These are phyloP conservation scores for Microdochium nivale DNA, from an alignment of 2,329 filamentous ascomycete genomes.

Conservation along the genomic window DNA sequence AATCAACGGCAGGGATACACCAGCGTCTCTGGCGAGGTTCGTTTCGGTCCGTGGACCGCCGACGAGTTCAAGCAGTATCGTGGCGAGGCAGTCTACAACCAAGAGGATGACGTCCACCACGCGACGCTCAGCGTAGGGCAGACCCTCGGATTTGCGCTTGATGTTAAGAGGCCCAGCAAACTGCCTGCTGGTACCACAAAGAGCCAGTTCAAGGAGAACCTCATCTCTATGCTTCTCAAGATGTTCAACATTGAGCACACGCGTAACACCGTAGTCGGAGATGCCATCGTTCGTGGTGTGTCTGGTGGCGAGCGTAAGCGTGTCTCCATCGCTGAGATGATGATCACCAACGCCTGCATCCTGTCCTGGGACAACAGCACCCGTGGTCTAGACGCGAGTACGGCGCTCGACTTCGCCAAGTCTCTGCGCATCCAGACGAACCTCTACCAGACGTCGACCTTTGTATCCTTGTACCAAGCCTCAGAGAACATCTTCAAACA, in stretches of 20 bases:
- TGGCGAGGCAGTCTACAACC: constrained; percentile 78
- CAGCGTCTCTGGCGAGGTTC: constrained; percentile 55
- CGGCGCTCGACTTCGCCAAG: constrained; percentile 57
- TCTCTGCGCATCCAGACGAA: constrained; percentile 74
- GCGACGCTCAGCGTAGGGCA: constrained; percentile 81
- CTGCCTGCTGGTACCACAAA: constrained; percentile 66
- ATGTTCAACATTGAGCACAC: constrained; percentile 96
- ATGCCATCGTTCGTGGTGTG: constrained; percentile 71
- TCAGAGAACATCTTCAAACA: constrained; percentile 72
- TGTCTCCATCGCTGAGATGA: constrained; percentile 76
- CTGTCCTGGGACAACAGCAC: constrained; percentile 71
- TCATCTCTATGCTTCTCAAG: constrained; percentile 67
- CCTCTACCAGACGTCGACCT: constrained; percentile 74
- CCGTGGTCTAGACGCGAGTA: constrained; percentile 59
- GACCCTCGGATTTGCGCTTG: constrained; percentile 75
- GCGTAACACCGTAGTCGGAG: constrained; percentile 74
- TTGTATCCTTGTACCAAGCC: constrained; percentile 80
- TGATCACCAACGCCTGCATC: constrained; percentile 65
- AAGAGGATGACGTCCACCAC: constrained; percentile 80
- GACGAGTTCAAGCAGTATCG: constrained; percentile 67
- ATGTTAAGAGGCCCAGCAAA: constrained; percentile 77
- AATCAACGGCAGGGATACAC: constrained; percentile 56
- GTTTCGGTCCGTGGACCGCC: constrained; percentile 66
- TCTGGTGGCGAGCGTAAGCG: constrained; percentile 74
- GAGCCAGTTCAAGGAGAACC: constrained; percentile 65